Evolutionary conservation across 768 basidiomycete species (phyloP).

Genomic region (Pulveroboletus sp.): DNA sequence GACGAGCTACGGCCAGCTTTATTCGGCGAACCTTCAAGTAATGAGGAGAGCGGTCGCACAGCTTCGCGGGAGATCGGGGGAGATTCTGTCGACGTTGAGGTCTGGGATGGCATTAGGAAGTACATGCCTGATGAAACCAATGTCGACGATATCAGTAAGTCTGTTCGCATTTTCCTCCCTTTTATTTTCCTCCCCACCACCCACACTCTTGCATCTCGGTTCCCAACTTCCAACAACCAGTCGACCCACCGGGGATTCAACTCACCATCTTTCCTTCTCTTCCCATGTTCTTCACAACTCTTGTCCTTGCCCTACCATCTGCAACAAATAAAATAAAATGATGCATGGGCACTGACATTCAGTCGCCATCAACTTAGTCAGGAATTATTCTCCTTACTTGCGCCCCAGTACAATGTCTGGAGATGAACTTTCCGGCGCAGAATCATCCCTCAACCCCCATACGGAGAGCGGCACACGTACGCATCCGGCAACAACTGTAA

Average conservation of each 20-base stretch:
- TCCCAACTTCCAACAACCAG: slow-evolving; percentile 26
- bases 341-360: slow-evolving; percentile 58
- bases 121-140: slow-evolving; percentile 64
- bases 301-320: slow-evolving; percentile 32
- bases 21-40: slow-evolving; percentile 32
- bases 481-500: slow-evolving; percentile 67
- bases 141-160: slow-evolving; percentile 87
- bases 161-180: slow-evolving; percentile 17
- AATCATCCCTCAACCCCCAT: slow-evolving; percentile 37
- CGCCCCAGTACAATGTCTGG: slow-evolving; percentile 28
- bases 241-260: slow-evolving; percentile 22
- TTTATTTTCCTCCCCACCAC: slow-evolving; percentile 21
- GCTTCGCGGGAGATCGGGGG: background rate
- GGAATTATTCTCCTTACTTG: slow-evolving; percentile 88
- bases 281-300: slow-evolving; percentile 18
- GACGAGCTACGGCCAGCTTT: slow-evolving; percentile 68
- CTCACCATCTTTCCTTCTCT: slow-evolving; percentile 28
- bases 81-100: slow-evolving; percentile 52
- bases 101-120: slow-evolving; percentile 73
- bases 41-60: background rate
- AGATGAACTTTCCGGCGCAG: slow-evolving; percentile 6
- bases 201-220: slow-evolving; percentile 19
- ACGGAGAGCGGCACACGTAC: slow-evolving; percentile 38
- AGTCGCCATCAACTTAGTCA: slow-evolving; percentile 88
- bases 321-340: slow-evolving; percentile 21